Evolutionary conservation across 768 basidiomycete species (phyloP), one percentile per base, ranked within the genome.

Genomic region (Suillus subalutaceus): DNA sequence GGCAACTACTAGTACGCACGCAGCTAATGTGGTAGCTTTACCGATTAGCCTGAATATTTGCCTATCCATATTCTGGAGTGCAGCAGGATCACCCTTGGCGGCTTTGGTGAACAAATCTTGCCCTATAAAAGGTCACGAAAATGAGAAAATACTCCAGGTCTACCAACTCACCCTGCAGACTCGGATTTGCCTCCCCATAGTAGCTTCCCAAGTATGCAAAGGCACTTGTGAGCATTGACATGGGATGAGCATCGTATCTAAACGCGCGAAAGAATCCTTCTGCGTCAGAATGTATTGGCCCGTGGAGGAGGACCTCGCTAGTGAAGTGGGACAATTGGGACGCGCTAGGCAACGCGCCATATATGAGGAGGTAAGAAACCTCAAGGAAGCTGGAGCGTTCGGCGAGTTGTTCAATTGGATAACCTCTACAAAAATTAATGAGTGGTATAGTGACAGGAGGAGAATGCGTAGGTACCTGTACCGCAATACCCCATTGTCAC

Each of bases 401-500:
- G 0, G 94, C 94, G 40, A 97, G 88, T 72, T 96, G 91, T 73
- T 97, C 95, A 69, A 97, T 96, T 18, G 95, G 94, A 74, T 95
- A 96, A 26, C 95, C 95, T 79, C 94, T 91, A 72, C 48, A 60
- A 63, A 18, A 70, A 46, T 50, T 50, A 48, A 66, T 7, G 55
- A 65, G 43, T 5, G 30, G n/a, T n/a, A 59, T 50, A 18, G 13
- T 8, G n/a, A 16, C 40, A 20, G 65, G 64, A 37, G 30, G 1
- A 10, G 63, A 58, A 48, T 41, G 38, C 69, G 44, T 66, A 32
- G 68, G 44, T 66, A 90, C 91, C 91, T 86, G 78, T 93, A 94
- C 56, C 92, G 88, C 66, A 93, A 76, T 60, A 93, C 86, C 82
- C 93, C 94, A 46, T 86, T 90, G 23, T 95, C 92, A 57, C 95